A percentile compares a stretch with the other conserved stretches of the same genome.
These are phyloP conservation scores for Artemisia argyi DNA, from an alignment of 129 eudicot species.

Conservation along the genomic window DNA sequence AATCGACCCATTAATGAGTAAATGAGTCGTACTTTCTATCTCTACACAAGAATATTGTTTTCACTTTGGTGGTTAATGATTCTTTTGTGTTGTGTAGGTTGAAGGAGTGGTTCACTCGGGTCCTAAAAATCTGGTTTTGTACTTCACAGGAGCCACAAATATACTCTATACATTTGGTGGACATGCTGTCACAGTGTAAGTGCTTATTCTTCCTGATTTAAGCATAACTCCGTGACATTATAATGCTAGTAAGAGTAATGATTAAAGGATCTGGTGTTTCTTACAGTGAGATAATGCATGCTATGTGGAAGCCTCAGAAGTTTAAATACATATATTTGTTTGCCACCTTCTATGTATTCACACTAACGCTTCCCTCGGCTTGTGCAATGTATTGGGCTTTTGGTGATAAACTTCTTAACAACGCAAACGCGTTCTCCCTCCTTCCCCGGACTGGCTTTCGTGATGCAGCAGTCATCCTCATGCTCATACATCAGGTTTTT, in stretches of 20 bases:
- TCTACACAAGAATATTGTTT: neutral
- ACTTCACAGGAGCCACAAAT: constrained; percentile 76
- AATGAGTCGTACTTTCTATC: neutral
- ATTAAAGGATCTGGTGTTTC: neutral
- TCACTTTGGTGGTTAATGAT: neutral
- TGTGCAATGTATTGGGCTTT: constrained; percentile 77
- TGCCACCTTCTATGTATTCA: constrained; percentile 72
- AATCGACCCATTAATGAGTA: neutral
- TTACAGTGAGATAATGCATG: constrained; percentile 71
- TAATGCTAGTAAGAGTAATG: neutral
- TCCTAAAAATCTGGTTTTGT: constrained; percentile 51
- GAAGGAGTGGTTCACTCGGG: constrained; percentile 71
- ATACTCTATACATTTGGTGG: constrained; percentile 81
- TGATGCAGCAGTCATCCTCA: constrained; percentile 68
- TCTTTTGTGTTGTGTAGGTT: constrained; percentile 31
- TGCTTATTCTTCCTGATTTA: neutral
- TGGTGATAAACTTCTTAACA: constrained; percentile 69
- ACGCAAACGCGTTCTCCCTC: constrained; percentile 67
- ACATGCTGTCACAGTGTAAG: constrained; percentile 84
- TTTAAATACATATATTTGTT: constrained; percentile 65
- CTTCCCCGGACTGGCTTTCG: constrained; percentile 55
- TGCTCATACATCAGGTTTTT: constrained; percentile 76
- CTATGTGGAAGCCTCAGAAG: constrained; percentile 75
- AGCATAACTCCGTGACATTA: neutral
- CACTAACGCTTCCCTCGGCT: constrained; percentile 72